phyloP scores from a whole-genome alignment of 345 rosid species.

The Camelina sativa region DNA sequence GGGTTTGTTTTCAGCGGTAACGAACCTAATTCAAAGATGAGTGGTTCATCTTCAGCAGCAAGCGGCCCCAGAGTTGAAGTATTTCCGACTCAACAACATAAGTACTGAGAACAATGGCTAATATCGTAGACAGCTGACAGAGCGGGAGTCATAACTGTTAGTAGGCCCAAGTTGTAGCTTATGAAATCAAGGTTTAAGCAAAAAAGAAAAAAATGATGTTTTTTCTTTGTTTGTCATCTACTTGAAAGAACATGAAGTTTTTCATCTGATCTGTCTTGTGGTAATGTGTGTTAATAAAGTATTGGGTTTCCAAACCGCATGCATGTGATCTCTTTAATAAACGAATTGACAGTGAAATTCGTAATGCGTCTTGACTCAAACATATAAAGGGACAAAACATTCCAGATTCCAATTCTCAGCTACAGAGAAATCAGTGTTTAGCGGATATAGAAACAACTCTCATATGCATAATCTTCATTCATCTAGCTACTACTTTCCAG shows the following conservation, averaged over 20 bases:
- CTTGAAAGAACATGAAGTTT: slow-evolving; percentile 30
- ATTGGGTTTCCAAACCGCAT: slow-evolving; percentile 24
- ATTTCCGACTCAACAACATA: slow-evolving; percentile 39
- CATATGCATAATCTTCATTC: slow-evolving; percentile 33
- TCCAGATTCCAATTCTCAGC: slow-evolving; percentile 22
- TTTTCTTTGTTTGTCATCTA: slow-evolving; percentile 24
- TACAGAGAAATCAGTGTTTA: slow-evolving; percentile 26
- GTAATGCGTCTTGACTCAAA: slow-evolving; percentile 17
- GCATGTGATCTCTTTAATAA: background rate
- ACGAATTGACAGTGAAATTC: slow-evolving; percentile 8
- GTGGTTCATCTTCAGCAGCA: slow-evolving; percentile 43
- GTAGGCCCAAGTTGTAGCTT: slow-evolving; percentile 26
- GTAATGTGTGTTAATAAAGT: slow-evolving; percentile 32
- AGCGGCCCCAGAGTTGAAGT: slow-evolving; percentile 38
- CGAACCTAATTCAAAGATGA: slow-evolving; percentile 31
- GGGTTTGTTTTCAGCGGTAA: slow-evolving; percentile 46
- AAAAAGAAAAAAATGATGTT: slow-evolving; percentile 20
- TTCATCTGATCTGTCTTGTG: slow-evolving; percentile 17
- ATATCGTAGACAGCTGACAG: slow-evolving; percentile 30
- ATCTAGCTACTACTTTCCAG: slow-evolving; percentile 43
- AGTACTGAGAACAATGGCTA: slow-evolving; percentile 40
- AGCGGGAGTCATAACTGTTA: slow-evolving; percentile 28
- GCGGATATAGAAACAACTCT: slow-evolving; percentile 26
- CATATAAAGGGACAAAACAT: slow-evolving; percentile 25
- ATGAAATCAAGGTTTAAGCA: slow-evolving; percentile 29